Evolutionary conservation across 1,139 yeast genomes (phyloP), one percentile per base, ranked within the genome.

Genomic region (Debaryomyces nepalensis): DNA sequence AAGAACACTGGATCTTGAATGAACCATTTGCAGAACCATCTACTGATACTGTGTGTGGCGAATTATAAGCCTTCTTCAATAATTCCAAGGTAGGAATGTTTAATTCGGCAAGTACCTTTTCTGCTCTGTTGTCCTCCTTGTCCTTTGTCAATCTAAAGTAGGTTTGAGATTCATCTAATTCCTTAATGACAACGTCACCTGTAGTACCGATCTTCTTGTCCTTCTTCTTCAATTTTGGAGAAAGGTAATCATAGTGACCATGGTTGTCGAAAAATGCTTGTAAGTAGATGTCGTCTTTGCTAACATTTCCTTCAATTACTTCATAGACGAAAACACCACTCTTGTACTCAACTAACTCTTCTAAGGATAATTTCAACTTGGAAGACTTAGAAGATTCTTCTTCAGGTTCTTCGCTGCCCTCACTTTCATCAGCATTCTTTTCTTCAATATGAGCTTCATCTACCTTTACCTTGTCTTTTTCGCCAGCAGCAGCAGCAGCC

Each of bases 291-390:
- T 78, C 81, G 26, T 73, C 73, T 48, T 75, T 73, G 33, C 78
- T 64, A 30, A 84, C 62, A 26, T 68, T 72, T 41, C 85, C 88
- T 22, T 81, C 81, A 26, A 81, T 60, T 27, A 93, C 58, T 40
- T 87, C 82, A 52, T 75, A 78, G 2, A 85, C 85, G 42, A 91
- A 70, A 15, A 90, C 82, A 70, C 99, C 99, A 37, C 88, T 73
- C 50, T 80, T 76, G 59, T 81, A 78, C 31, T 78, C 74, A 26
- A 81, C 43, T 40, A 87, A 69, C 55, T 91, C 83, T 8, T 80
- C 82, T 42, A 88, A 65, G 1, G 85, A 68, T 54, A 91, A 68
- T 45, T 77, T 79, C 51, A 79, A 63, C 60, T 82, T 85, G 26
- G 53, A 41, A 22, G 46, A 44, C 29, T 48, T 49, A 8, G 38